Evolutionary conservation across 345 rosid genomes (phyloP).

Genomic region (Pistacia vera): DNA sequence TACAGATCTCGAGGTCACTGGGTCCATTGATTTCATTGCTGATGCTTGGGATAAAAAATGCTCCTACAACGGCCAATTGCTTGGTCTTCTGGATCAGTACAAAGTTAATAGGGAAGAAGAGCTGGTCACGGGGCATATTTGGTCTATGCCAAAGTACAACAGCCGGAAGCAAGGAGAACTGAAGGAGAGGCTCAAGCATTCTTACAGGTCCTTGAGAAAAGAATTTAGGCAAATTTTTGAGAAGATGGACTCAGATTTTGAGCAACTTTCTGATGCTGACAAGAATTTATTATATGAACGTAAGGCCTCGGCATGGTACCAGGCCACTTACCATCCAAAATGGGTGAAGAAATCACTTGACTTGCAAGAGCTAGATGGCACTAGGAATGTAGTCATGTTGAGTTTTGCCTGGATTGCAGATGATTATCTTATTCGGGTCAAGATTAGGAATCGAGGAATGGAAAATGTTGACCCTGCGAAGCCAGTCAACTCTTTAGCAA

Average conservation of each 20-base stretch:
- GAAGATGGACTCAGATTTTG: slow-evolving; percentile 43
- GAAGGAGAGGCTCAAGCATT: slow-evolving; percentile 73
- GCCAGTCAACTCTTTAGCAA: slow-evolving; percentile 62
- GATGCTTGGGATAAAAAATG: slow-evolving; percentile 88
- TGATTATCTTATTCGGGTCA: slow-evolving; percentile 86
- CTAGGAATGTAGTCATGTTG: slow-evolving; percentile 42
- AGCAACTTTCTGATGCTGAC: slow-evolving; percentile 57
- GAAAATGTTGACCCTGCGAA: slow-evolving; percentile 44
- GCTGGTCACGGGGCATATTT: slow-evolving; percentile 88
- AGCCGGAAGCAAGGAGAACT: slow-evolving; percentile 79
- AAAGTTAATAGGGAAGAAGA: slow-evolving; percentile 88
- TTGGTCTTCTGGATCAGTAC: slow-evolving; percentile 74
- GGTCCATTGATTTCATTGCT: slow-evolving; percentile 53
- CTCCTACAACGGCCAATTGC: slow-evolving; percentile 70
- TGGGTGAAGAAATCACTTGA: slow-evolving; percentile 64
- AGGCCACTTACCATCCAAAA: slow-evolving; percentile 73
- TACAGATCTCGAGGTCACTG: slow-evolving; percentile 55
- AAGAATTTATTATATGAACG: slow-evolving; percentile 57
- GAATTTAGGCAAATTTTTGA: slow-evolving; percentile 73
- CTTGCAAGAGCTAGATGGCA: slow-evolving; percentile 46
- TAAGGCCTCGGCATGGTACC: slow-evolving; percentile 96
- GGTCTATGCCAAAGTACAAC: slow-evolving; percentile 82
- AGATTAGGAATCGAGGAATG: slow-evolving; percentile 42
- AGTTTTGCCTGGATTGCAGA: slow-evolving; percentile 92
- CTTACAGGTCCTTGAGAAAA: slow-evolving; percentile 68